Evolutionary conservation across 176 grass and related monocot genomes (phyloP), one percentile per base, ranked within the genome.

Genomic region (Aegilops sharonensis): DNA sequence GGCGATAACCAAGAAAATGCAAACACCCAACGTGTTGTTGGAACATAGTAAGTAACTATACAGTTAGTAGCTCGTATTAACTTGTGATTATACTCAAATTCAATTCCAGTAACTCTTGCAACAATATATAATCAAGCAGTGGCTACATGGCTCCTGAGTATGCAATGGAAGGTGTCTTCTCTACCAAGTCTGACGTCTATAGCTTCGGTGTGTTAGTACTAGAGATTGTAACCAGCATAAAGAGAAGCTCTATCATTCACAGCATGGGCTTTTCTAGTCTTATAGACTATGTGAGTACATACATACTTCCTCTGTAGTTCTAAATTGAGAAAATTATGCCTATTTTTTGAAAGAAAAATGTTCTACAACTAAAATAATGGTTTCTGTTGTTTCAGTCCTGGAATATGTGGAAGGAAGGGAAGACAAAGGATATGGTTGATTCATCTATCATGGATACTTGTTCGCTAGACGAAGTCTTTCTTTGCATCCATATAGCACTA

Each of bases 111-210:
- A 79, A 79, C 17, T 60, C 9, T 54, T 68, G 24, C 2, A 39
- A 35, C n/a, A n/a, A n/a, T n/a, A 45, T 23, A n/a, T 77, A 8
- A 5, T 24, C 20, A 1, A 62, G 1, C 32, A 90, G 91, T 54
- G 87, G 32, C 0, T 34, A 34, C 32, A 34, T 34, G 32, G 32
- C 32, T 34, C 32, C 32, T 34, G 32, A 34, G 91, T 9, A 93
- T 85, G 91, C 88, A 11, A 93, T 93, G 91, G 91, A 60, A 20
- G 91, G 88, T 3, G 67, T 93, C 6, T 93, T 90, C 23, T 91
- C 91, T 12, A 68, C 78, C 29, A 93, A 91, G 45, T 89, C 91
- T 9, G 85, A 93, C 75, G 74, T 93, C 24, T 91, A 90, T 32
- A 93, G 88, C 78, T 93, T 93, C 1, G 89, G 89, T 9, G 80